Evolutionary conservation across 805 yeast genomes (phyloP).

Genomic region (Sugiyamaella americana): DNA sequence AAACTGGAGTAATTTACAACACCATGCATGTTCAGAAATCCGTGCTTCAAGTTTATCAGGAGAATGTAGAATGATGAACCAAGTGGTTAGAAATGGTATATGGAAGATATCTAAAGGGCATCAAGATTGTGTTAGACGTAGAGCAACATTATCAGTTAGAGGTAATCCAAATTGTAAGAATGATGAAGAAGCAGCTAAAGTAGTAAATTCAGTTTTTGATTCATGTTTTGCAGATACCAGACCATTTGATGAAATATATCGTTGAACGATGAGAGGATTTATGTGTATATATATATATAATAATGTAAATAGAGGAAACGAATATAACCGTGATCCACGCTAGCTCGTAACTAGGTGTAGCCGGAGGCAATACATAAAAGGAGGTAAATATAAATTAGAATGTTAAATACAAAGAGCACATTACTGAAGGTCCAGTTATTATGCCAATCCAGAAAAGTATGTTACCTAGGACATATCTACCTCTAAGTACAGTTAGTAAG

Average conservation of each 20-base stretch:
- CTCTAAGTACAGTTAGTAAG: too few relatives aligned
- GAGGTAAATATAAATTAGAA: slow-evolving; percentile 37
- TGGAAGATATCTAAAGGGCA: slow-evolving; percentile 68
- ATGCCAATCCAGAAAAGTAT: slow-evolving; percentile 88
- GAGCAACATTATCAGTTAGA: slow-evolving; percentile 77
- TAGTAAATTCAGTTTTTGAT: slow-evolving; percentile 84
- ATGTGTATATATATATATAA: neutral
- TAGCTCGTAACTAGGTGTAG: too few relatives aligned
- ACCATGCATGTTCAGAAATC: slow-evolving; percentile 95
- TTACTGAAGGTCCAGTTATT: slow-evolving; percentile 79
- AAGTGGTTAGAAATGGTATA: slow-evolving; percentile 54
- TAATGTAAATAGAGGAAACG: neutral
- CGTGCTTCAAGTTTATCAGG: slow-evolving; percentile 91
- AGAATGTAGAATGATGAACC: slow-evolving; percentile 87
- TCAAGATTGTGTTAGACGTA: slow-evolving; percentile 82
- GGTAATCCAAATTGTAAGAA: slow-evolving; percentile 80
- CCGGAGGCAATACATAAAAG: too few relatives aligned
- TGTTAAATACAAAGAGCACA: slow-evolving; percentile 77
- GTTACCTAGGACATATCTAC: slow-evolving; percentile 62
- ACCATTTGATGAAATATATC: slow-evolving; percentile 89
- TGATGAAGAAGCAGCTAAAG: slow-evolving; percentile 65
- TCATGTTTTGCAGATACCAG: slow-evolving; percentile 92
- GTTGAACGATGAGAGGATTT: slow-evolving; percentile 33
- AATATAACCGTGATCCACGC: too few relatives aligned
- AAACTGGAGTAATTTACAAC: slow-evolving; percentile 76